These are phyloP conservation scores for Pilobolus umbonatus DNA, from an alignment of 192 early-diverging fungal species.

Conservation along the genomic window DNA sequence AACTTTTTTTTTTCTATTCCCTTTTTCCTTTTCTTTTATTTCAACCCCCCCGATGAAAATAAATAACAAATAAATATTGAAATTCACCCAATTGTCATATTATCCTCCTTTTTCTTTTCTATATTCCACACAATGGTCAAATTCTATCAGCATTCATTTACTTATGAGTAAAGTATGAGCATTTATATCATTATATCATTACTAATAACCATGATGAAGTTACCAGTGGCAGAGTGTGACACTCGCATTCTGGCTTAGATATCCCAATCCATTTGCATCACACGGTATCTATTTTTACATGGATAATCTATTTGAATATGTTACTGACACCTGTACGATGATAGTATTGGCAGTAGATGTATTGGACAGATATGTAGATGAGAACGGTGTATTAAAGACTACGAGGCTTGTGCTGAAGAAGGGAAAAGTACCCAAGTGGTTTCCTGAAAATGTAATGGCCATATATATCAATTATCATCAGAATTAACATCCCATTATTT, in stretches of 20 bases:
- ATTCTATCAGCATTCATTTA: conserved; percentile 74
- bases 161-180: conserved; percentile 58
- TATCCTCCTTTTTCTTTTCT: conserved; percentile 1
- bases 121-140: conserved; percentile 59
- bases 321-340: not conserved
- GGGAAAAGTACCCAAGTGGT: conserved; percentile 87
- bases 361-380: conserved; percentile 80
- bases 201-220: not conserved
- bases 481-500: not conserved
- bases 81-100: not conserved
- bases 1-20: too few relatives aligned
- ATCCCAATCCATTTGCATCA: conserved; percentile 96
- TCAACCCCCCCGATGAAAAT: not conserved
- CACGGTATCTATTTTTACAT: conserved; percentile 67
- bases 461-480: too few relatives aligned
- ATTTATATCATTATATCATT: not conserved
- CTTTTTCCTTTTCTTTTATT: conserved; percentile 9
- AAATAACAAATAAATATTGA: not conserved
- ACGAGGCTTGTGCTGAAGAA: conserved; percentile 89
- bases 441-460: conserved; percentile 45
- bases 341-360: conserved; percentile 86
- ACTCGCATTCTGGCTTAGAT: conserved; percentile 86
- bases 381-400: conserved; percentile 76
- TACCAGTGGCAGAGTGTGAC: conserved; percentile 82
- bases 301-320: not conserved